phyloP scores from a whole-genome alignment of 352 stramenopile genomes.

The Phytopythium mirpurense region DNA sequence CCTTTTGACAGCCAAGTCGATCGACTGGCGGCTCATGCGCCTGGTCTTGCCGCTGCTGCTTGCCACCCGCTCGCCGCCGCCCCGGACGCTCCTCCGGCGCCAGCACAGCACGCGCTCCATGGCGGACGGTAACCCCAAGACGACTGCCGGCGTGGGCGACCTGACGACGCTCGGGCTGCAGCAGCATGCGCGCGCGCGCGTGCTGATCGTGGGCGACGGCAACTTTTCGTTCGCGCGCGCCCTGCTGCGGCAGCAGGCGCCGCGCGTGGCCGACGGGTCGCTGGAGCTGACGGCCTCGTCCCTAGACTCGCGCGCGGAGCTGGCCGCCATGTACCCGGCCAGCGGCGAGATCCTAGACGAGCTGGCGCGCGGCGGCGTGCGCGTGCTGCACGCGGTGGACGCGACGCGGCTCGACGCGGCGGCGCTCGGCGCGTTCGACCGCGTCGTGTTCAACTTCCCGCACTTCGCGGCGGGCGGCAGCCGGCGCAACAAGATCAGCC shows the following conservation, averaged over 20 bases:
- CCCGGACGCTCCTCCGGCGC: not conserved
- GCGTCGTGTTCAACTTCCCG: constrained; percentile 87
- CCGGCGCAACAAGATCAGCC: constrained; percentile 76
- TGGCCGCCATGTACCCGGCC: constrained; percentile 73
- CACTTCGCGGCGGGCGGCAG: constrained; percentile 74
- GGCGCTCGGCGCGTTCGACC: constrained; percentile 34
- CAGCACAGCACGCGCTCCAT: no score
- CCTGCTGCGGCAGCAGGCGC: constrained; percentile 48
- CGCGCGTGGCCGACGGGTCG: constrained; percentile 8
- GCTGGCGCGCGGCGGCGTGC: constrained; percentile 36
- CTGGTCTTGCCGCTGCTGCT: constrained; percentile 2
- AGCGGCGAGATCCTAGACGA: constrained; percentile 45
- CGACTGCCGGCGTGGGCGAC: constrained; percentile 19
- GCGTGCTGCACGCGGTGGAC: constrained; percentile 67
- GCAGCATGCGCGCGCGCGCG: constrained; percentile 12
- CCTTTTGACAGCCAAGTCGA: no score
- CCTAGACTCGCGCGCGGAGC: constrained; percentile 57
- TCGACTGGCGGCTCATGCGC: constrained; percentile 2
- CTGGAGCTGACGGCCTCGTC: constrained; percentile 55
- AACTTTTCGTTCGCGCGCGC: constrained; percentile 84
- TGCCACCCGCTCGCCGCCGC: not conserved
- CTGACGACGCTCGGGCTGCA: constrained; percentile 51
- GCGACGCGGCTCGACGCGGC: constrained; percentile 58
- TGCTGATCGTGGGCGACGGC: constrained; percentile 79
- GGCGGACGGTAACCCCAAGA: no score